Evolutionary conservation across 768 basidiomycete species (phyloP).

Genomic region (Amanita rubescens): DNA sequence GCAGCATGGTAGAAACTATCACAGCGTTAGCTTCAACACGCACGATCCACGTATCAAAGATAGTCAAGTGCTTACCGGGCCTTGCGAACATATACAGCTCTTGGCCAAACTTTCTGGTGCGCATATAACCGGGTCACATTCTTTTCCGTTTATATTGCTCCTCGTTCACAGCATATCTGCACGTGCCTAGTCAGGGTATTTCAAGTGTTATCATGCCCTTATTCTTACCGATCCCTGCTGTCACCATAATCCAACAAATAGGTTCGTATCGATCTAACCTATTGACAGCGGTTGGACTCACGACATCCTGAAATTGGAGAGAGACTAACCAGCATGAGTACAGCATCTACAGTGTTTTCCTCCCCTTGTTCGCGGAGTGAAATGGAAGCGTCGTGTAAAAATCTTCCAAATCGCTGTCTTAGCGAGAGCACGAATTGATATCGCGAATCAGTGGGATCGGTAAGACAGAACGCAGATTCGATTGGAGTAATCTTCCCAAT

Average conservation of each 20-base stretch:
- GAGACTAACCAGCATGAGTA: conserved; percentile 55
- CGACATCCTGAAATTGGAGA: neutral
- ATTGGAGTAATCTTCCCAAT: conserved; percentile 57
- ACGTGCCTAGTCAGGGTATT: neutral
- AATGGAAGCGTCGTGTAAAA: conserved; percentile 65
- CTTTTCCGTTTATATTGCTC: conserved; percentile 55
- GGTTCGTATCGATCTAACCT: conserved; percentile 64
- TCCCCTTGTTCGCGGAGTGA: conserved; percentile 66
- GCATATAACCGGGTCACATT: conserved; percentile 62
- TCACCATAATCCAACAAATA: conserved; percentile 74
- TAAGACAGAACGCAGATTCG: conserved; percentile 60
- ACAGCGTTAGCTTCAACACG: neutral
- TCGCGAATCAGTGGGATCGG: conserved; percentile 55
- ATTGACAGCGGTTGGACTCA: neutral
- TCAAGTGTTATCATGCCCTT: neutral
- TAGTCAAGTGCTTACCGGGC: conserved; percentile 45
- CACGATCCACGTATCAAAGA: neutral
- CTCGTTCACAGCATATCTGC: conserved; percentile 49
- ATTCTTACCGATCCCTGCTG: conserved; percentile 44
- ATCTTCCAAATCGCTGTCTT: conserved; percentile 54
- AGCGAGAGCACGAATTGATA: conserved; percentile 53
- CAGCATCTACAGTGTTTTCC: conserved; percentile 76
- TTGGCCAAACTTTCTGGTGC: conserved; percentile 70
- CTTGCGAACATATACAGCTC: conserved; percentile 59
- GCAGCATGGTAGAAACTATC: conserved; percentile 57